Base-by-base conservation (phyloP, 768 basidiomycete genomes). In the Suillus subalutaceus region DNA sequence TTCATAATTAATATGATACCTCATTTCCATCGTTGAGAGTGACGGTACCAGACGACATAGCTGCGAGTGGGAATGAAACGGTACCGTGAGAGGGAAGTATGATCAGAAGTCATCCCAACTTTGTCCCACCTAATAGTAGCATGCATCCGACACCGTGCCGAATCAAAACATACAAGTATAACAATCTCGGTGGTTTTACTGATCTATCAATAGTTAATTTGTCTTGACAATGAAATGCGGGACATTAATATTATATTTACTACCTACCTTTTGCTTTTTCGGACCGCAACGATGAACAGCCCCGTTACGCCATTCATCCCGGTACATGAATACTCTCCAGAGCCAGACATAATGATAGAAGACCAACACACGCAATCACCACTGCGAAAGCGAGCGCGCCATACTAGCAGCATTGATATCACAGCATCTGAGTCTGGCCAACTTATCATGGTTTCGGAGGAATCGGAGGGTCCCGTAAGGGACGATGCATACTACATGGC, bases 401-500 rank as follows among this genome's bases (percentile, higher is more conserved):
- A 3, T 56, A 30, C 52, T 53, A 20, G 32, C 18, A 35, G 32
- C 55, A 12, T 35, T 32, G 2, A 20, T 9, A 20, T 55, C 63
- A 66, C 62, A 69, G 67, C 41, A 37, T 46, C 56, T 37, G 68
- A 66, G 26, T 26, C 66, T 13, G 18, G 61, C 10, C 40, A 48
- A 15, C 40, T 41, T 12, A 13, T 66, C 15, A 35, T 8, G 30
- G 30, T 44, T 38, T 30, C 67, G 13, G 67, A 66, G 20, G 75
- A 71, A 13, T 26, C 62, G 48, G 56, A 68, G 6, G 44, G 43
- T 8, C 73, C 56, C 15, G 52, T 61, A 40, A 71, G 83, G 62
- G 90, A 92, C 70, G 73, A 80, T n/a, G 73, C 72, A 7, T 92
- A 84, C 70, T 92, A 91, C 73, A 81, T 90, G 66, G 79, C 83